phyloP scores from a whole-genome alignment of 2,329 filamentous ascomycete genomes.

The Neofusicoccum parvum region DNA sequence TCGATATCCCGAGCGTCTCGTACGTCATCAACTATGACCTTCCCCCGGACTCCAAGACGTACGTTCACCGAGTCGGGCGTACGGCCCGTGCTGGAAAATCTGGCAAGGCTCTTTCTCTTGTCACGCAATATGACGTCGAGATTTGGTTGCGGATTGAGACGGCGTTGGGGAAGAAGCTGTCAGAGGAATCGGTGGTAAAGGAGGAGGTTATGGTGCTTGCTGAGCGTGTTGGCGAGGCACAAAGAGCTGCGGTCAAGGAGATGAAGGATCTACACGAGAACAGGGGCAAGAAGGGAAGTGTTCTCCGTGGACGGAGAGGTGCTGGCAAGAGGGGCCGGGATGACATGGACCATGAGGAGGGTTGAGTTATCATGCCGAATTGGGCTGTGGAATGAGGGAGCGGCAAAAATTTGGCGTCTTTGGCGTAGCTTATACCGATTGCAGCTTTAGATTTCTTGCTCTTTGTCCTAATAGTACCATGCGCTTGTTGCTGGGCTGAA shows the following conservation, averaged over 20 bases:
- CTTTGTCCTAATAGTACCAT: not conserved
- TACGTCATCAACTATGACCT: constrained; percentile 85
- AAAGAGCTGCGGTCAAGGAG: constrained; percentile 74
- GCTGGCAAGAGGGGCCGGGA: constrained; percentile 57
- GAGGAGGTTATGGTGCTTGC: constrained; percentile 86
- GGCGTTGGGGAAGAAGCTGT: constrained; percentile 75
- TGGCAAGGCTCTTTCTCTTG: constrained; percentile 76
- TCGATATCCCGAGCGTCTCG: constrained; percentile 92
- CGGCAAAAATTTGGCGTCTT: not conserved
- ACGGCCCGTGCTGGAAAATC: constrained; percentile 86
- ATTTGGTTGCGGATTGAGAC: constrained; percentile 80
- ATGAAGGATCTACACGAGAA: constrained; percentile 80
- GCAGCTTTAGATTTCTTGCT: not conserved
- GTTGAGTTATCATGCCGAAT: constrained; percentile 42
- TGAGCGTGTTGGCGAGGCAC: constrained; percentile 77
- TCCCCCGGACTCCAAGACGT: constrained; percentile 83
- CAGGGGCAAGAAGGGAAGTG: constrained; percentile 53
- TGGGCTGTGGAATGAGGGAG: not conserved
- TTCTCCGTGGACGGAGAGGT: constrained; percentile 54
- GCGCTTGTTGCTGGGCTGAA: not conserved
- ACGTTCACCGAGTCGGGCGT: constrained; percentile 85
- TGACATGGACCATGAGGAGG: constrained; percentile 77
- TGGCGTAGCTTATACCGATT: constrained; percentile 7
- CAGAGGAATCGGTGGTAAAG: constrained; percentile 69
- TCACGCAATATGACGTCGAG: constrained; percentile 87